These are phyloP conservation scores for Umbelopsis sp. DNA, from an alignment of 371 early-diverging fungal genomes.

Conservation along the genomic window DNA sequence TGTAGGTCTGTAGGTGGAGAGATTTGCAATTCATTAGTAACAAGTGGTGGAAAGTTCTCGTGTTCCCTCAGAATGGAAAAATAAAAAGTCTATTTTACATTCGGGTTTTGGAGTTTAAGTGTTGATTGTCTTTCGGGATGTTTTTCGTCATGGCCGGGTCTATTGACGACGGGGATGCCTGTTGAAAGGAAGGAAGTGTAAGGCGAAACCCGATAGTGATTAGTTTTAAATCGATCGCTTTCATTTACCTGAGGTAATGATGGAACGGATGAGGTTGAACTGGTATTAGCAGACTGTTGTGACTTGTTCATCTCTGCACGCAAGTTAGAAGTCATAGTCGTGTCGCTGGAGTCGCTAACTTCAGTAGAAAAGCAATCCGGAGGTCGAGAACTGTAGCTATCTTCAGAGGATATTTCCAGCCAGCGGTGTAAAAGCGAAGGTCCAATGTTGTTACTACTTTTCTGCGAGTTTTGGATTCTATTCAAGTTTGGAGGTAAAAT, in stretches of 20 bases:
- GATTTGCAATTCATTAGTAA: too few species aligned
- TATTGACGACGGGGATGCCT: not conserved
- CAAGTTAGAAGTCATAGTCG: conserved; percentile 11
- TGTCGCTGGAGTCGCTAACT: conserved; percentile 13
- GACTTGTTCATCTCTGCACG: conserved; percentile 11
- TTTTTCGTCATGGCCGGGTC: not conserved
- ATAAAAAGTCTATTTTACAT: too few species aligned
- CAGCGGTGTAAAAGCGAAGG: not conserved
- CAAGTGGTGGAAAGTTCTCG: too few species aligned
- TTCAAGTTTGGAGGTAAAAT: not conserved
- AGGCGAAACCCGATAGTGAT: too few species aligned
- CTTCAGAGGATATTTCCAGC: conserved; percentile 11
- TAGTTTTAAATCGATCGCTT: not conserved
- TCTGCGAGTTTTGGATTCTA: not conserved
- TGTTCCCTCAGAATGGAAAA: too few species aligned
- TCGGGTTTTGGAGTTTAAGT: not conserved
- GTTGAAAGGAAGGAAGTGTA: not conserved
- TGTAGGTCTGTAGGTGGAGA: not conserved
- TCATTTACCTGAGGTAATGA: not conserved
- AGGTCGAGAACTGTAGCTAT: conserved; percentile 15
- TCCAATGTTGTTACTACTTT: not conserved
- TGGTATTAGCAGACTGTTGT: not conserved
- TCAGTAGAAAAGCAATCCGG: conserved; percentile 8
- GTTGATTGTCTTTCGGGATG: not conserved
- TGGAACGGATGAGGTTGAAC: not conserved